Evolutionary conservation across 352 stramenopile species (phyloP).

Genomic region (Saprolegnia diclina): DNA sequence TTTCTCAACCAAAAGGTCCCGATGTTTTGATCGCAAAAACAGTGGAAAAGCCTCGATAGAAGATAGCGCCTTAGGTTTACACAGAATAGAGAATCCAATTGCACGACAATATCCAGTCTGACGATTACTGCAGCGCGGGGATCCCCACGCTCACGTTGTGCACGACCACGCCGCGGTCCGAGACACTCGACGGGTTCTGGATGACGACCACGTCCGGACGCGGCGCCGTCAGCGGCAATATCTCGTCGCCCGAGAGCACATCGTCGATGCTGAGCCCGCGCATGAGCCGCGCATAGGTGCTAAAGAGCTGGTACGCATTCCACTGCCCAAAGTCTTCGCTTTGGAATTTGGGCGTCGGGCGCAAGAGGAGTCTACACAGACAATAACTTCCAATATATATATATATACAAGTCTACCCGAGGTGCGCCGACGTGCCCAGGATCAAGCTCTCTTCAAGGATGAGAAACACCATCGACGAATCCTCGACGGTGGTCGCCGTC

Average conservation of each 20-base stretch:
- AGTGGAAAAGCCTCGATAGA: too few species aligned
- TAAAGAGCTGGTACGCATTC: constrained; percentile 16
- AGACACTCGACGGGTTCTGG: neutral
- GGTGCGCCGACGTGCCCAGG: constrained; percentile 1
- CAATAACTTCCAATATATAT: neutral
- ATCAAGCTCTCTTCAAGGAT: constrained; percentile 1
- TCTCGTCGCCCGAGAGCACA: constrained; percentile 6
- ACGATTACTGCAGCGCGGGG: neutral
- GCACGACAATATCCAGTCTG: too few species aligned
- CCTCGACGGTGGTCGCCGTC: neutral
- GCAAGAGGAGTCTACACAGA: neutral
- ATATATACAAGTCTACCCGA: constrained; percentile 5
- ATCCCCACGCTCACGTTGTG: constrained; percentile 14
- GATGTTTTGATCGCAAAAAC: constrained; percentile 17
- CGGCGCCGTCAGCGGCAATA: neutral
- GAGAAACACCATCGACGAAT: neutral
- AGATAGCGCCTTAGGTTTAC: neutral
- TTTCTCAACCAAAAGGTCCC: constrained; percentile 22
- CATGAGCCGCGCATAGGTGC: neutral
- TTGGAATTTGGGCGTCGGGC: constrained; percentile 8
- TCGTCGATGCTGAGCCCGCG: neutral
- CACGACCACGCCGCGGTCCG: neutral
- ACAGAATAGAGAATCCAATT: constrained; percentile 2
- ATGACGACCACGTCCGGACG: neutral
- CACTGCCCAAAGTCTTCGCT: neutral